Conservation (phyloP, 2,329 filamentous ascomycete genomes). For the Colletotrichum zoysiae region DNA sequence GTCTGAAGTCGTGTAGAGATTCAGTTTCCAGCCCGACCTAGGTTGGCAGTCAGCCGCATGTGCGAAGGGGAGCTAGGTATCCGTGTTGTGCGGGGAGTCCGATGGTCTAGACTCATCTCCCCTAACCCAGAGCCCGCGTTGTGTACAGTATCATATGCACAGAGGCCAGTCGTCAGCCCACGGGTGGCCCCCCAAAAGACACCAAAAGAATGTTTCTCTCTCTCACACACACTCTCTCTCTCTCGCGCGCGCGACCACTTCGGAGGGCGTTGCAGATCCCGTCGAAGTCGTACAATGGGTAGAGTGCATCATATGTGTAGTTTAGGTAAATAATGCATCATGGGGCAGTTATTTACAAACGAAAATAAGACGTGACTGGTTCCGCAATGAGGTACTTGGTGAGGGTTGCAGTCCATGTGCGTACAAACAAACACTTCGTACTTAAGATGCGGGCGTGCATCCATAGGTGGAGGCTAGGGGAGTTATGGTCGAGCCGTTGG, state of each 20-base stretch:
- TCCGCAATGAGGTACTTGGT: too few relatives aligned
- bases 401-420: too few relatives aligned
- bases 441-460: neutral
- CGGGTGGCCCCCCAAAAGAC: neutral
- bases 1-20: neutral
- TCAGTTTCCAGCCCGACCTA: neutral
- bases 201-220: neutral
- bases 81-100: conserved; percentile 27
- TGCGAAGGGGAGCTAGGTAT: conserved; percentile 2
- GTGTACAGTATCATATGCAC: neutral
- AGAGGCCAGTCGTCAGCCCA: conserved; percentile 11
- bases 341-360: neutral
- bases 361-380: neutral
- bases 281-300: neutral
- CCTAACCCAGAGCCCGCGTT: conserved; percentile 31
- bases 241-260: neutral
- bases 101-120: conserved; percentile 37
- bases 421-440: too few relatives aligned
- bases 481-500: neutral
- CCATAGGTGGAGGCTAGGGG: neutral
- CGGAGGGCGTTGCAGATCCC: neutral
- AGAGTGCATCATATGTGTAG: too few relatives aligned
- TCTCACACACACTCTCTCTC: too few relatives aligned
- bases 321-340: neutral
- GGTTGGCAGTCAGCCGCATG: conserved; percentile 24